Conservation (phyloP, 2,329 filamentous ascomycete species). For the Trichoderma sp. region DNA sequence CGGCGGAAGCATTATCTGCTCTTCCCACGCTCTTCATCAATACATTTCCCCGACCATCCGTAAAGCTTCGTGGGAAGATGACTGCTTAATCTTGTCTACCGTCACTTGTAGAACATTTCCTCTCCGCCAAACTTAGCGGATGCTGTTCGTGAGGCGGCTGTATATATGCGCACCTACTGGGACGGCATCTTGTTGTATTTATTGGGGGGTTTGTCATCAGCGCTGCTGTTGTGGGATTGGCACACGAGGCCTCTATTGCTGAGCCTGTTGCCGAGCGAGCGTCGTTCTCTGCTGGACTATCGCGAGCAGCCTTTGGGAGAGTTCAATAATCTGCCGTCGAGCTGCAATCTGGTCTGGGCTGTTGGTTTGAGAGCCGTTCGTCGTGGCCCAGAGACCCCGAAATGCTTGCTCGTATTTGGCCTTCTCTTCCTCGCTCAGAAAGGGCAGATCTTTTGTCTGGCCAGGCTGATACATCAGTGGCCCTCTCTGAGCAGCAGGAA, state of each 20-base stretch:
- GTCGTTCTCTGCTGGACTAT: constrained; percentile 51
- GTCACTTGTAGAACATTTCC: constrained; percentile 51
- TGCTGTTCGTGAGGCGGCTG: constrained; percentile 40
- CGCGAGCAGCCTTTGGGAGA: constrained; percentile 57
- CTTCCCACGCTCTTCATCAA: constrained; percentile 41
- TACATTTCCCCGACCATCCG: constrained; percentile 38
- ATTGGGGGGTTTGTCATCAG: constrained; percentile 36
- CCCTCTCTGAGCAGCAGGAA: constrained; percentile 32
- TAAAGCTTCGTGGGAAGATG: constrained; percentile 45
- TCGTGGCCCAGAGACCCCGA: constrained; percentile 54
- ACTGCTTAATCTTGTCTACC: constrained; percentile 47
- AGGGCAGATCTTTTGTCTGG: constrained; percentile 52
- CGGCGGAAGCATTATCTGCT: constrained; percentile 37
- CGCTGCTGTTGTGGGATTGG: no score
- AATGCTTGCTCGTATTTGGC: constrained; percentile 61
- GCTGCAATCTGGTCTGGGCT: constrained; percentile 53
- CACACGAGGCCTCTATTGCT: no score
- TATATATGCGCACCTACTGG: constrained; percentile 42
- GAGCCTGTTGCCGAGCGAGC: constrained; percentile 39
- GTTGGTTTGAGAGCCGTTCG: constrained; percentile 50
- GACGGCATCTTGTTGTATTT: constrained; percentile 37
- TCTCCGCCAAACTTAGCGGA: constrained; percentile 43
- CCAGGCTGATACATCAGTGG: constrained; percentile 53
- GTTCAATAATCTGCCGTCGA: constrained; percentile 60
- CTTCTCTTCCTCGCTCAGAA: constrained; percentile 58